Evolutionary conservation across 1,284 basidiomycete species (phyloP), one percentile per base, ranked within the genome.

Genomic region (Papiliotrema nemorosa): DNA sequence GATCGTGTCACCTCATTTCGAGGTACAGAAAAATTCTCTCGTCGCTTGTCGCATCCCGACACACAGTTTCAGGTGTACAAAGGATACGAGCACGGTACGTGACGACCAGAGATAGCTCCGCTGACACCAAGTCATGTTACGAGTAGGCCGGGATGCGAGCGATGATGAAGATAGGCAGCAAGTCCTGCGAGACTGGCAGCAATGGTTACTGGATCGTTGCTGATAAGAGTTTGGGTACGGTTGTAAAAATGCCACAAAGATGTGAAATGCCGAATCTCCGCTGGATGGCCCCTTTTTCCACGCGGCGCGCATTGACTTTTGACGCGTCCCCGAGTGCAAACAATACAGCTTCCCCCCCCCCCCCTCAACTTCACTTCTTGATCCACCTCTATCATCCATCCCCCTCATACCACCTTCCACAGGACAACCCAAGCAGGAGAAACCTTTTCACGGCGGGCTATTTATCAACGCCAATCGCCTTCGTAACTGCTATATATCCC

Each of bases 51-150:
- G 3, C 57, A 66, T 37, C 54, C 63, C 39, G 72, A 78, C 52
- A 78, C 78, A 60, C 63, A 67, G 53, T 58, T 78, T 42, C 64
- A 74, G 57, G 71, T 79, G 21, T 79, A 77, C 63, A 70, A 73
- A 7, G 78, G 77, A 0, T 78, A 78, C 47, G 79, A 80, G 59
- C 79, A 80, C 61, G 71, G 69, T 67, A 45, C 54, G 70, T 66
- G 12, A 24, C 13, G 39, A 27, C 3, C n/a, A 31, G 10, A 7
- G 21, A 25, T n/a, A 31, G 37, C 41, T 27, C 18, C 44, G 43
- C 47, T 58, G 37, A 48, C 33, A 10, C 6, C 36, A n/a, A 70
- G 70, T 75, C 21, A 75, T 75, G 73, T 52, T 63, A 49, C 72
- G 70, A 56, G 65, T 58, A 45, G 57, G 74, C 0, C 57, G 63